These are phyloP conservation scores for Gelatoporia subvermispora DNA, from an alignment of 768 basidiomycete species.

Conservation along the genomic window DNA sequence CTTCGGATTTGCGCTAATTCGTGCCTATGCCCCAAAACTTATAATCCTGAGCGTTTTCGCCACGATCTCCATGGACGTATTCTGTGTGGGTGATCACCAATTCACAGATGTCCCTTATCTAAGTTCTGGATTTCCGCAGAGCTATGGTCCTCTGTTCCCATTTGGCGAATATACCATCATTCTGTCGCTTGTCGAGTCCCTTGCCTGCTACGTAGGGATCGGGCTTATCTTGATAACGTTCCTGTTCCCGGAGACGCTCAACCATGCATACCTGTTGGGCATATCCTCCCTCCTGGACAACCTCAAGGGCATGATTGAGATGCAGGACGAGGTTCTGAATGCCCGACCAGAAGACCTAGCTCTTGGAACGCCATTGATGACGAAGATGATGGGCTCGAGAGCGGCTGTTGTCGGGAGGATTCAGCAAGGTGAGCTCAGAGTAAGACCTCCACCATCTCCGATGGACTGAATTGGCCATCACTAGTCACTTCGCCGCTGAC, in stretches of 20 bases:
- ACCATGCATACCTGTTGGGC: conserved; percentile 33
- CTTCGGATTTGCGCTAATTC: conserved; percentile 39
- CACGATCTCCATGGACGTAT: conserved; percentile 42
- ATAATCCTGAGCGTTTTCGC: conserved; percentile 42
- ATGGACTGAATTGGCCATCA: background rate
- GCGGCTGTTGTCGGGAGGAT: conserved; percentile 17
- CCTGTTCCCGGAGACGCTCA: conserved; percentile 50
- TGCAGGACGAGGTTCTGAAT: conserved; percentile 29
- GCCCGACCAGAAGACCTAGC: conserved; percentile 17
- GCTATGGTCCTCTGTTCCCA: conserved; percentile 48
- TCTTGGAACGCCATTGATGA: conserved; percentile 15
- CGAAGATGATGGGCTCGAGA: conserved; percentile 16
- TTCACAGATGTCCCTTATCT: conserved; percentile 13
- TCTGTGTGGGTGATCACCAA: conserved; percentile 26
- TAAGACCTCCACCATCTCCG: too few species aligned
- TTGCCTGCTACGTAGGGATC: conserved; percentile 44
- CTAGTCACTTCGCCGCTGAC: conserved; percentile 30
- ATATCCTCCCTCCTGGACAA: conserved; percentile 27
- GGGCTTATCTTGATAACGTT: conserved; percentile 39
- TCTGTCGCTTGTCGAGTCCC: conserved; percentile 38
- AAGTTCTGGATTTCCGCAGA: conserved; percentile 20
- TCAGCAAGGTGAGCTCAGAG: background rate
- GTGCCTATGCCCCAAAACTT: conserved; percentile 44
- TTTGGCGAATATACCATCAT: conserved; percentile 39
- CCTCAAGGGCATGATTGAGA: conserved; percentile 23